Conservation (phyloP, 106 monocot genomes). For the Gastrodia elata region DNA sequence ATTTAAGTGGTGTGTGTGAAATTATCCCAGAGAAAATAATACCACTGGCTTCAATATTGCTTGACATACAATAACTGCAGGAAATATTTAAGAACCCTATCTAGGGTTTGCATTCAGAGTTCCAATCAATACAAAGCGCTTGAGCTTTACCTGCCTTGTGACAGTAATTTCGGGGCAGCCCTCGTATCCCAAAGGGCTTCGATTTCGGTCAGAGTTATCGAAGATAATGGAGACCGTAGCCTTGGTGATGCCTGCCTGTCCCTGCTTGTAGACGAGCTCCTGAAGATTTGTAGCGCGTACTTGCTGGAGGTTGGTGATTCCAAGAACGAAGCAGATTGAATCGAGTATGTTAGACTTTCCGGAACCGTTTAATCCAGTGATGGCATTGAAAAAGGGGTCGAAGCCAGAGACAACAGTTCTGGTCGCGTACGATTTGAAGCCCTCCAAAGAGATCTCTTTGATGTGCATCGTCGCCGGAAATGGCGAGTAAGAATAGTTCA, state of each 20-base stretch:
- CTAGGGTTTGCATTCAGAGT: not conserved
- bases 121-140: not conserved
- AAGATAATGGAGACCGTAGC: constrained; percentile 93
- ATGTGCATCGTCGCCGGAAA: constrained; percentile 43
- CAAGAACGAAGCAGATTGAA: constrained; percentile 96
- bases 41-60: too few relatives aligned
- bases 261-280: constrained; percentile 97
- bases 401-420: constrained; percentile 90
- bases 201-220: constrained; percentile 69
- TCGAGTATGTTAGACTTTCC: constrained; percentile 98
- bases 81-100: not conserved
- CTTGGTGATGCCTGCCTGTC: constrained; percentile 96
- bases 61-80: too few relatives aligned
- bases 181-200: constrained; percentile 89
- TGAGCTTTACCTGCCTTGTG: constrained; percentile 64
- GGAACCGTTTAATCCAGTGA: constrained; percentile 93
- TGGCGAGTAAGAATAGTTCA: not conserved
- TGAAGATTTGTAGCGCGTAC: constrained; percentile 84
- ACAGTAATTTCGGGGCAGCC: constrained; percentile 82
- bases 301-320: constrained; percentile 95
- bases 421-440: constrained; percentile 95
- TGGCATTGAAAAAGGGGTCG: constrained; percentile 96
- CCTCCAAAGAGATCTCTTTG: constrained; percentile 81
- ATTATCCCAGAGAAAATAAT: not conserved
- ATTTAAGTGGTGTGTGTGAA: not conserved